Evolutionary conservation across 306 rosid species (phyloP).

Genomic region (Oemleria cerasiformis): DNA sequence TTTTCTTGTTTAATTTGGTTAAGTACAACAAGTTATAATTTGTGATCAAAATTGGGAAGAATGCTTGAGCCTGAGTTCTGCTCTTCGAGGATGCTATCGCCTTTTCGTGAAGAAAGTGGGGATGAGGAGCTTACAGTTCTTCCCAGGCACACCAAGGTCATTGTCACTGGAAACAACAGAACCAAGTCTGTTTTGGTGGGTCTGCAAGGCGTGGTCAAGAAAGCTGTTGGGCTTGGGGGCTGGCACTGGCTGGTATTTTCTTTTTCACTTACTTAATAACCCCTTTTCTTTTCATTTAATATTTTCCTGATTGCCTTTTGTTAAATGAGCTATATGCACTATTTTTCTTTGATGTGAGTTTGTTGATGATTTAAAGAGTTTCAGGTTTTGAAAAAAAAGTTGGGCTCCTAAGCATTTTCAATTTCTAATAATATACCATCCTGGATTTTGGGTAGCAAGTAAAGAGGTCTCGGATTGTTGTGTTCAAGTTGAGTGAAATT

Average conservation of each 20-base stretch:
- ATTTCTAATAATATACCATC: not conserved
- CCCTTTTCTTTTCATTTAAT: not conserved
- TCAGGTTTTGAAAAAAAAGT: not conserved
- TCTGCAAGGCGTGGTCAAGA: constrained; percentile 75
- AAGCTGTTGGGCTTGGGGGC: constrained; percentile 77
- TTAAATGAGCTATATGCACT: not conserved
- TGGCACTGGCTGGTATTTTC: constrained; percentile 79
- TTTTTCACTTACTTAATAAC: not conserved
- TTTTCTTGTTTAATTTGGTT: constrained; percentile 11
- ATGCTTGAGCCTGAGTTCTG: constrained; percentile 62
- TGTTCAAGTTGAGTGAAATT: too few relatives aligned
- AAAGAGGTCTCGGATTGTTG: not conserved
- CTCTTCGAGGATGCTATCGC: constrained; percentile 46
- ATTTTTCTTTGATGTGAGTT: not conserved
- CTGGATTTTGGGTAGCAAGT: not conserved
- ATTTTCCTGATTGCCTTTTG: not conserved
- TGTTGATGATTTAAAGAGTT: not conserved
- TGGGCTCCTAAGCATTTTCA: not conserved
- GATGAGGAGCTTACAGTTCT: constrained; percentile 70
- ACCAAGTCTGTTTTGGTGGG: constrained; percentile 74
- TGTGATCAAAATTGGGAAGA: constrained; percentile 8
- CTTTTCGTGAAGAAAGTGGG: constrained; percentile 61
- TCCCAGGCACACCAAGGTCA: constrained; percentile 75
- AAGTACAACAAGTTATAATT: not conserved
- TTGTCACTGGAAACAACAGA: constrained; percentile 71